A percentile compares a stretch with the other conserved stretches of the same genome.
phyloP scores from a whole-genome alignment of 2,329 filamentous ascomycete genomes.

The Thermomyces lanuginosus region DNA sequence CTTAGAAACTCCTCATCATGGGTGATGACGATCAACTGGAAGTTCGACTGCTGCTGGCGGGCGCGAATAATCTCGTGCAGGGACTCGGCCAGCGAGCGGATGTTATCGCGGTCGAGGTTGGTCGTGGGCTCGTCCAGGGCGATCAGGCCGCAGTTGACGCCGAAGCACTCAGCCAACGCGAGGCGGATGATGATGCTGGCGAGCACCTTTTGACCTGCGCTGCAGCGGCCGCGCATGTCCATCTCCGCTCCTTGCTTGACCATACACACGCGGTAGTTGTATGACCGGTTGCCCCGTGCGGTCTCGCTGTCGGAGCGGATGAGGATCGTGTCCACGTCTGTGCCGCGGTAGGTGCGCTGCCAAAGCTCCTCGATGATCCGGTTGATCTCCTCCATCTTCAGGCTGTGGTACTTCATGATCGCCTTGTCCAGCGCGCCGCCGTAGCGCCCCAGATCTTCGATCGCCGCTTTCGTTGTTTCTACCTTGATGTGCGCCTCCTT shows the following conservation, averaged over 20 bases:
- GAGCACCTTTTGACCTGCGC: constrained; percentile 88
- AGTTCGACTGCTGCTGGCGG: constrained; percentile 74
- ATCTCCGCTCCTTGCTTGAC: constrained; percentile 93
- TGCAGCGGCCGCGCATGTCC: constrained; percentile 98
- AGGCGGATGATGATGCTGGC: constrained; percentile 95
- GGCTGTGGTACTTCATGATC: constrained; percentile 87
- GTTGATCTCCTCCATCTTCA: constrained; percentile 99
- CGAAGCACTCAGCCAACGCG: constrained; percentile 90
- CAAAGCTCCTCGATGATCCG: constrained; percentile 89
- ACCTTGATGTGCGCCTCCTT: constrained; percentile 80
- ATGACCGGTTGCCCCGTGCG: constrained; percentile 56
- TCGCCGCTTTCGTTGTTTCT: constrained; percentile 78
- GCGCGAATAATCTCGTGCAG: constrained; percentile 74
- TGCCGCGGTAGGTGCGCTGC: constrained; percentile 91
- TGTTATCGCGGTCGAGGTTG: constrained; percentile 90
- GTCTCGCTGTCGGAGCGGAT: constrained; percentile 84
- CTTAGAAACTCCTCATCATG: constrained; percentile 94
- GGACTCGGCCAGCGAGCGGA: constrained; percentile 68
- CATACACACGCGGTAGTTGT: constrained; percentile 98
- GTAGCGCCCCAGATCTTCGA: constrained; percentile 77
- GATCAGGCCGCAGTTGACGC: constrained; percentile 87
- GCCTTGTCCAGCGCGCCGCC: constrained; percentile 75
- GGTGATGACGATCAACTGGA: constrained; percentile 96
- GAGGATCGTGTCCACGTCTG: constrained; percentile 89
- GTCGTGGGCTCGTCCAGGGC: constrained; percentile 96